Base-by-base conservation (phyloP, 2,329 filamentous ascomycete species). In the Proliferodiscus dingleyae region DNA sequence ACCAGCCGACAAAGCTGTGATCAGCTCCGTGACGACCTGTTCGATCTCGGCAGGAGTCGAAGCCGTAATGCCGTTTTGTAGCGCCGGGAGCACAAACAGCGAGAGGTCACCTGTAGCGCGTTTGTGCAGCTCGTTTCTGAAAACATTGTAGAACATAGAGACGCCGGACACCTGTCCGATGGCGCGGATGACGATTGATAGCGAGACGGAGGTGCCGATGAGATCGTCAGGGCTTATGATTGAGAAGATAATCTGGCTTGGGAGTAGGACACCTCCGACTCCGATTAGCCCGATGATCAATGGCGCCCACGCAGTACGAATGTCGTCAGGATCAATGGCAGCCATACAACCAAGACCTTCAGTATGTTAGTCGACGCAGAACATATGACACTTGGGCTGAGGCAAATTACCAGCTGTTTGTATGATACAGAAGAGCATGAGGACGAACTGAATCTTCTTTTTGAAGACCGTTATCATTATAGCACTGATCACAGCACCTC, bases 141-240 rank as follows among this genome's bases (percentile, higher is more conserved):
- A 72, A 21, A 75, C 65, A 53, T 76, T 75, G 65, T 69, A 81
- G 57, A 68, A 70, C 43, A 76, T 67, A 19, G 73, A 70, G 60
- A 80, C 81, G 23, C 78, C 81, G 48, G 85, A 73, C 13, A 74
- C 73, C 34, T 81, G 81, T 41, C 81, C 81, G 24, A 84, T 72
- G 45, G 82, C 78, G 30, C 82, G 78, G 50, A 85, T 76, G 19
- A 78, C 75, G 26, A 85, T 72, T 0, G 81, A 84, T 24, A 86
- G 68, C 4, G 82, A 79, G 1, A 80, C 75, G 38, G 83, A 73
- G 2, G 81, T 85, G 5, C 78, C 81, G 52, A 86, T 84, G 10
- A 85, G 71, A 43, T 85, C 80, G 60, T 81, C 77, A 0, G 81
- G 80, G 46, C 78, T 83, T 49, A 84, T 78, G 56, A 85, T 82